Evolutionary conservation across 495 filamentous ascomycete species (phyloP).

Genomic region (Rostrohypoxylon terebratum): DNA sequence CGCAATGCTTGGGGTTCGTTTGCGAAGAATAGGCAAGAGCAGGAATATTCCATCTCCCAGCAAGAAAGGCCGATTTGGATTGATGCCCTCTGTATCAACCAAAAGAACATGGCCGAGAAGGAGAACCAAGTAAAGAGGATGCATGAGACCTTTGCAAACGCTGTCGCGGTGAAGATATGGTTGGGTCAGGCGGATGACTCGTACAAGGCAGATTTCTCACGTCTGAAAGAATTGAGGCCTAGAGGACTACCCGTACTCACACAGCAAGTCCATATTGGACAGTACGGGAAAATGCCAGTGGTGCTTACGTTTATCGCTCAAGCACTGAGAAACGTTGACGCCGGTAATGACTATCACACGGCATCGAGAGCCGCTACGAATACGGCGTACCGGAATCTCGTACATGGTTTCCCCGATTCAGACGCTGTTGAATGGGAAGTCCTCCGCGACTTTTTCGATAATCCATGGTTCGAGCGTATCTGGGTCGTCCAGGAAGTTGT

Average conservation of each 20-base stretch:
- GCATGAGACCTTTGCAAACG: constrained; percentile 45
- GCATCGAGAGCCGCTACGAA: constrained; percentile 22
- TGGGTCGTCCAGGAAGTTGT: constrained; percentile 45
- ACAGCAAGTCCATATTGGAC: neutral
- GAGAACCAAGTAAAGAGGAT: constrained; percentile 45
- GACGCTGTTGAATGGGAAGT: constrained; percentile 23
- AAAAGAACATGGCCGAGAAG: constrained; percentile 45
- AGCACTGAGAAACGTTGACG: constrained; percentile 29
- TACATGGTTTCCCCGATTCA: constrained; percentile 26
- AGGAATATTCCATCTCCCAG: constrained; percentile 14
- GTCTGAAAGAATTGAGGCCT: neutral
- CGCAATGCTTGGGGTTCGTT: constrained; percentile 30
- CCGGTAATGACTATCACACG: constrained; percentile 18
- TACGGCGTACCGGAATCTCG: constrained; percentile 19
- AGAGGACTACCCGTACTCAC: neutral
- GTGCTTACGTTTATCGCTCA: constrained; percentile 34
- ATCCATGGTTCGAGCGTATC: constrained; percentile 39
- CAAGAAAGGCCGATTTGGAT: constrained; percentile 46
- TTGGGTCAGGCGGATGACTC: constrained; percentile 24
- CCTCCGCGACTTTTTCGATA: constrained; percentile 29
- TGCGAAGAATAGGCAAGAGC: constrained; percentile 27
- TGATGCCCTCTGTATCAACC: constrained; percentile 53
- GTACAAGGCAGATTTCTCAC: neutral
- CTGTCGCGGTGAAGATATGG: constrained; percentile 31
- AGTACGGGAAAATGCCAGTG: constrained; percentile 32